Percentiles rank a stretch among this genome's conserved stretches.
phyloP scores from a whole-genome alignment of 306 rosid genomes.

The Quercus variabilis region DNA sequence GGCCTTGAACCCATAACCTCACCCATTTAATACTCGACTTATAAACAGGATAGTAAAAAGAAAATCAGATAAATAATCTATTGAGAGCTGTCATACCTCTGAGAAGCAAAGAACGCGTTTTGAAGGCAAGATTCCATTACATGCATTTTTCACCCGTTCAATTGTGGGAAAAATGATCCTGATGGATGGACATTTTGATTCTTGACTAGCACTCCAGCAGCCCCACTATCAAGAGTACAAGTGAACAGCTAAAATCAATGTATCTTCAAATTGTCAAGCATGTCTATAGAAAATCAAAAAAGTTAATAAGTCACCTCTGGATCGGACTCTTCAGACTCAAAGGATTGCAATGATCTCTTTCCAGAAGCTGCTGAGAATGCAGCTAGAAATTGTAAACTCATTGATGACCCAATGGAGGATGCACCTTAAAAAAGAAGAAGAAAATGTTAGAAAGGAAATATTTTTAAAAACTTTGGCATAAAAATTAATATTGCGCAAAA shows the following conservation, averaged over 20 bases:
- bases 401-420: slow-evolving; percentile 70
- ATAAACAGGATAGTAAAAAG: neutral
- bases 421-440: slow-evolving; percentile 45
- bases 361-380: slow-evolving; percentile 81
- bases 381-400: slow-evolving; percentile 63
- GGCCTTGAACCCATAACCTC: too few relatives aligned
- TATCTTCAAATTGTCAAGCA: slow-evolving; percentile 10
- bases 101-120: slow-evolving; percentile 72
- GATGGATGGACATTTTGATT: slow-evolving; percentile 63
- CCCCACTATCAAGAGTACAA: slow-evolving; percentile 66
- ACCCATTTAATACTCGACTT: neutral
- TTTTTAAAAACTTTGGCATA: neutral
- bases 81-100: slow-evolving; percentile 46
- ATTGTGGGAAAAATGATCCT: slow-evolving; percentile 70
- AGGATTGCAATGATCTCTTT: slow-evolving; percentile 53
- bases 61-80: neutral
- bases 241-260: slow-evolving; percentile 20
- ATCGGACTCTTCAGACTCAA: slow-evolving; percentile 84
- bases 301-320: slow-evolving; percentile 53
- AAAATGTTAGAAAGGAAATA: slow-evolving; percentile 9
- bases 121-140: slow-evolving; percentile 58
- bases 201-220: slow-evolving; percentile 69
- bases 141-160: slow-evolving; percentile 58
- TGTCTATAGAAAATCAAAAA: neutral
- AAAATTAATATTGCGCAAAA: neutral